These are phyloP conservation scores for Bimuria novae-zelandiae DNA, from an alignment of 2,329 filamentous ascomycete species.

Conservation along the genomic window DNA sequence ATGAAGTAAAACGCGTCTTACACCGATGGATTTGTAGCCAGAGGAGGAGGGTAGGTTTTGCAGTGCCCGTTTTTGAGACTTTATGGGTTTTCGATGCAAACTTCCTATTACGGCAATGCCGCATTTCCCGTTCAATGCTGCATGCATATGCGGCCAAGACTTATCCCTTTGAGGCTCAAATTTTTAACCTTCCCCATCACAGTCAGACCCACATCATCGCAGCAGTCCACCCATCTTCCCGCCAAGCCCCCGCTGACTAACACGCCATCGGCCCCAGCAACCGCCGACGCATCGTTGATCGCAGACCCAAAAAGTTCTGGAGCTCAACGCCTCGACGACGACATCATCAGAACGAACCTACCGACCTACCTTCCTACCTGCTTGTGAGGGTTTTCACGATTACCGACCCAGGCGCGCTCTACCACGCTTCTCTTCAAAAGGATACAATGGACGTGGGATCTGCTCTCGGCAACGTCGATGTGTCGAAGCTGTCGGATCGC, in stretches of 20 bases:
- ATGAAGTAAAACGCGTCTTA: too few species aligned
- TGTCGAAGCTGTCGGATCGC: constrained; percentile 75
- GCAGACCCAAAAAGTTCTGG: background rate
- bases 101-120: too few species aligned
- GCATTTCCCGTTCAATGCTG: too few species aligned
- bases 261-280: background rate
- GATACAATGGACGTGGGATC: constrained; percentile 42
- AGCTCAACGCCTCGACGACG: background rate
- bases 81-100: too few species aligned
- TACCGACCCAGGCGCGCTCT: background rate
- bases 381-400: too few species aligned
- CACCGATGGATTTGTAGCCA: too few species aligned
- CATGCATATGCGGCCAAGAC: too few species aligned
- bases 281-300: background rate
- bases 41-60: too few species aligned
- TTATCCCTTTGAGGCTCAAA: too few species aligned
- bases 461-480: constrained; percentile 58
- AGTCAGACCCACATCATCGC: too few species aligned
- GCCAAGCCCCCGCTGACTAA: background rate
- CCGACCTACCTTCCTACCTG: background rate
- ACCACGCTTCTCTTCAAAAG: constrained; percentile 2
- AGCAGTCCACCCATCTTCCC: background rate
- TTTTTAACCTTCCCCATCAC: too few species aligned
- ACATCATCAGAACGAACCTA: background rate
- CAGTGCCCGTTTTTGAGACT: too few species aligned